These are phyloP conservation scores for Amanita phalloides DNA, from an alignment of 768 basidiomycete genomes.

Conservation along the genomic window DNA sequence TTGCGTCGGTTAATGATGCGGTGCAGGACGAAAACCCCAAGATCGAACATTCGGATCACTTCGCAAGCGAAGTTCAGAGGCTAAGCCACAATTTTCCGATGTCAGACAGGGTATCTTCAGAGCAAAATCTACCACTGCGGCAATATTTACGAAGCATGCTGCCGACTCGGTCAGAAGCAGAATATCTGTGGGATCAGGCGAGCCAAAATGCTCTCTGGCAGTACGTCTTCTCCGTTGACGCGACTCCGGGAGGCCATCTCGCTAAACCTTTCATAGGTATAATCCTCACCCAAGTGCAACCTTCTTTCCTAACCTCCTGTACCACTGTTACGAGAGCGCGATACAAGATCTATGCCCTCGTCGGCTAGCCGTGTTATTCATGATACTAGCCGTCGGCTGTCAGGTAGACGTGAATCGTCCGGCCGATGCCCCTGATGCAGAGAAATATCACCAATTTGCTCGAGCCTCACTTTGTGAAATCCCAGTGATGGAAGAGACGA, in stretches of 20 bases:
- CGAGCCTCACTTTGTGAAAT: constrained; percentile 52
- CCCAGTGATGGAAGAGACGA: constrained; percentile 59
- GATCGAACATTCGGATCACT: constrained; percentile 16
- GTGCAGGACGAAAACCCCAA: constrained; percentile 6
- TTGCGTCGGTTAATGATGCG: background rate
- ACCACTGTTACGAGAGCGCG: constrained; percentile 51
- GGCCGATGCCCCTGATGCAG: constrained; percentile 41
- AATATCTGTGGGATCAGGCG: constrained; percentile 53
- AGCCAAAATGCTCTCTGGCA: constrained; percentile 60
- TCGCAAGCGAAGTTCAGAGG: constrained; percentile 32
- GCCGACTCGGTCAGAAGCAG: constrained; percentile 44
- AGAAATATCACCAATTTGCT: constrained; percentile 47
- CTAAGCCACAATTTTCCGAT: constrained; percentile 52
- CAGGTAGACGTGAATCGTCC: constrained; percentile 45
- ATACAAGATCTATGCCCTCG: constrained; percentile 46
- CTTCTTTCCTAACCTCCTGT: constrained; percentile 53
- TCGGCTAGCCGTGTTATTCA: constrained; percentile 52
- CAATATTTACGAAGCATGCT: constrained; percentile 46
- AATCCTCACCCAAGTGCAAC: constrained; percentile 57
- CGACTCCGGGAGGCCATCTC: constrained; percentile 9
- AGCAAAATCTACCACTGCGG: constrained; percentile 42
- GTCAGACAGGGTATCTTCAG: constrained; percentile 32
- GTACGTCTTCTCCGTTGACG: constrained; percentile 16
- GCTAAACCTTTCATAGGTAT: constrained; percentile 27
- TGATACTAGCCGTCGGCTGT: constrained; percentile 62